These are phyloP conservation scores for Sugiyamaella lignohabitans DNA, from an alignment of 805 yeast genomes.

Conservation along the genomic window DNA sequence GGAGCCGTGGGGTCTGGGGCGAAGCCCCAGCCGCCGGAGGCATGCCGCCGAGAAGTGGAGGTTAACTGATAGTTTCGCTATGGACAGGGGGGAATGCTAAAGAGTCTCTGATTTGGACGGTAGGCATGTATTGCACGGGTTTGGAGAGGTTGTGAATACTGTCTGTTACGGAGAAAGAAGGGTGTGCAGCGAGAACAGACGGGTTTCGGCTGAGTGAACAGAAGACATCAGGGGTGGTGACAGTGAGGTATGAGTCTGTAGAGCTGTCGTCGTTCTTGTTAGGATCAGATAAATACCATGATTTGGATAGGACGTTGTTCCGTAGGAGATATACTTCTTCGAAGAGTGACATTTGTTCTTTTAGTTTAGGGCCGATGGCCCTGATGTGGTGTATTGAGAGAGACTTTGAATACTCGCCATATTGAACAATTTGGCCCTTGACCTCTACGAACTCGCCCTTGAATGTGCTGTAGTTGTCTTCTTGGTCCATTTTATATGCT, in stretches of 20 bases:
- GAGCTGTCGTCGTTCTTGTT: not conserved
- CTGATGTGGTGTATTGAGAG: not conserved
- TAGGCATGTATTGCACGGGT: too few relatives aligned
- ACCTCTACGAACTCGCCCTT: slow-evolving; percentile 9
- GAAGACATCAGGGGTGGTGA: not conserved
- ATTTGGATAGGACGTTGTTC: slow-evolving; percentile 5
- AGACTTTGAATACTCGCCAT: not conserved
- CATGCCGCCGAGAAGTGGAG: not conserved
- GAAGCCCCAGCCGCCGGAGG: not conserved
- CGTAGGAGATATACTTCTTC: slow-evolving; percentile 7
- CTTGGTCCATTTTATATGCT: not conserved
- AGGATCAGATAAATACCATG: slow-evolving; percentile 3
- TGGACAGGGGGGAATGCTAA: too few relatives aligned
- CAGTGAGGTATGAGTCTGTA: not conserved
- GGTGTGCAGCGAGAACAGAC: not conserved
- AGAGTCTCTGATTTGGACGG: too few relatives aligned
- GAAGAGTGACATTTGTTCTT: slow-evolving; percentile 3
- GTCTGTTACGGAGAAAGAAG: too few relatives aligned
- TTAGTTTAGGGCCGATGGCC: not conserved
- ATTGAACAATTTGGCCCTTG: slow-evolving; percentile 6
- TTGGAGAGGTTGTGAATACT: too few relatives aligned
- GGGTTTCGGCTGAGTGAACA: not conserved
- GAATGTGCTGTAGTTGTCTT: not conserved
- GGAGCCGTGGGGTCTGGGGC: too few relatives aligned
- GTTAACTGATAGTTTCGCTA: too few relatives aligned